phyloP scores from a whole-genome alignment of 352 stramenopile genomes.

The Albugo candida region DNA sequence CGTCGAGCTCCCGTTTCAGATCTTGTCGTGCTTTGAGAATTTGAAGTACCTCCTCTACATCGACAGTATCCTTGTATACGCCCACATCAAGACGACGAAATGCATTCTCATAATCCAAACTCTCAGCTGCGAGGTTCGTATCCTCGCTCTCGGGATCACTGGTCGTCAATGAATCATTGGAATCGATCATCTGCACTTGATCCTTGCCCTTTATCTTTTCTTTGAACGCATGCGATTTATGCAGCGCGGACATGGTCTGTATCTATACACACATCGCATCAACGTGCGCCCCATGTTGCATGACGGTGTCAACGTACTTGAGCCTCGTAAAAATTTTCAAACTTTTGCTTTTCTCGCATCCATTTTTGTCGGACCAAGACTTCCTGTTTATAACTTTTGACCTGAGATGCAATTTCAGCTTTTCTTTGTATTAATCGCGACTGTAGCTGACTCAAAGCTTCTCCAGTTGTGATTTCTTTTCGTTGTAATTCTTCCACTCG shows the following conservation, averaged over 20 bases:
- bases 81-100: conserved; percentile 59
- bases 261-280: background rate
- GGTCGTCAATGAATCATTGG: conserved; percentile 3
- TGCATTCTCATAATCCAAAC: conserved; percentile 16
- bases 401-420: conserved; percentile 33
- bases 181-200: background rate
- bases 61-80: conserved; percentile 22
- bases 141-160: conserved; percentile 6
- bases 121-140: conserved; percentile 13
- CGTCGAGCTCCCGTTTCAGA: conserved; percentile 43
- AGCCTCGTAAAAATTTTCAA: conserved; percentile 70
- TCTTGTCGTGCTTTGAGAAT: conserved; percentile 44
- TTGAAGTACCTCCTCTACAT: conserved; percentile 47
- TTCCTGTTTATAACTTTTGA: conserved; percentile 44
- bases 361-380: conserved; percentile 54
- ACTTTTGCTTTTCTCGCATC: conserved; percentile 60
- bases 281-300: conserved; percentile 1
- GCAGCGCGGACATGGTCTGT: background rate
- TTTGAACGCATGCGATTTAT: background rate
- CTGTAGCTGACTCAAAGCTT: conserved; percentile 54
- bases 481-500: conserved; percentile 59
- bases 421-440: conserved; percentile 43
- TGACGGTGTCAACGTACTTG: conserved; percentile 18
- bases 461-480: conserved; percentile 43
- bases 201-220: conserved; percentile 2